These are phyloP conservation scores for Apiotrichum montevideense DNA, from an alignment of 1,284 basidiomycete species.

Conservation along the genomic window DNA sequence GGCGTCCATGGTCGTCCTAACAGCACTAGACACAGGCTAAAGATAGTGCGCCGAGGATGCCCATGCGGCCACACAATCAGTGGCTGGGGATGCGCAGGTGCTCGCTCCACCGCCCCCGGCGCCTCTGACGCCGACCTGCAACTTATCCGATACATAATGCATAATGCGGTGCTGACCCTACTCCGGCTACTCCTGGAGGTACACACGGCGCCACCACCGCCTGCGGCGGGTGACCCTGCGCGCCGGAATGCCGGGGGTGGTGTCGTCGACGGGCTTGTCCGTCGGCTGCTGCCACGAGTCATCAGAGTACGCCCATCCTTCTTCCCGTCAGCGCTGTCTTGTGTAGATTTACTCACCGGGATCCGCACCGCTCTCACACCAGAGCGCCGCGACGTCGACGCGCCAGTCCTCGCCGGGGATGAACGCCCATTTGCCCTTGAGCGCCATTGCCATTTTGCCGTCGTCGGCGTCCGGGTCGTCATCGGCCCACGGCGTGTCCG, in stretches of 20 bases:
- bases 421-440: constrained; percentile 41
- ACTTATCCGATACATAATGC: no score
- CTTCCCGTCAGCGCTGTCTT: constrained; percentile 10
- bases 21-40: no score
- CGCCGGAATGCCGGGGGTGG: not conserved
- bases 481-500: constrained; percentile 18
- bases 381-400: constrained; percentile 40
- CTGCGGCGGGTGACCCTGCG: constrained; percentile 15
- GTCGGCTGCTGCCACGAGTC: constrained; percentile 37
- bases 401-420: constrained; percentile 45
- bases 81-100: no score
- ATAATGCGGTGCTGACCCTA: not conserved
- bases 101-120: no score
- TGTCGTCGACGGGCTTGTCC: not conserved
- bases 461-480: constrained; percentile 21
- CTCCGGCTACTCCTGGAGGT: constrained; percentile 1
- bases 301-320: constrained; percentile 45
- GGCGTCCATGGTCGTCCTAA: no score
- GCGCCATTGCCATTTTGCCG: constrained; percentile 30
- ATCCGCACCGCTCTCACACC: constrained; percentile 38
- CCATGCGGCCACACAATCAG: no score
- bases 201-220: constrained; percentile 17
- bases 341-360: constrained; percentile 23
- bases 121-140: no score
- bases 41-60: no score